These are phyloP conservation scores for Diaporthe sp. DNA, from an alignment of 2,329 filamentous ascomycete genomes.

Conservation along the genomic window DNA sequence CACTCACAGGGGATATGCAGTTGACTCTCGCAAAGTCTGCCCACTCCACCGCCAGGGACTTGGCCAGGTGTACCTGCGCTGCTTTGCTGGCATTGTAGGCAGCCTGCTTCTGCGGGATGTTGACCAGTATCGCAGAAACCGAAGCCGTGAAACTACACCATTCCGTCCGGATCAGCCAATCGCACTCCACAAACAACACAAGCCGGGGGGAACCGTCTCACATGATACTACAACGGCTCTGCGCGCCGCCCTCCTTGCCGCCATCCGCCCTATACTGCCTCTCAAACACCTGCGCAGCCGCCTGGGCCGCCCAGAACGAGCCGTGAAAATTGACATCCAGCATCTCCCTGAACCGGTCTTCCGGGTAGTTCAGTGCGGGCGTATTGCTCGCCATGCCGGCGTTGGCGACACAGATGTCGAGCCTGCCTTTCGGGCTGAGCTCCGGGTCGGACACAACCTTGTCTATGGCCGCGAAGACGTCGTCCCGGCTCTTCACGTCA, in stretches of 20 bases:
- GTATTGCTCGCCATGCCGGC: conserved; percentile 51
- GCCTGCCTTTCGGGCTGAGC: conserved; percentile 39
- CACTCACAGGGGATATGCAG: conserved; percentile 49
- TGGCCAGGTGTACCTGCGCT: conserved; percentile 52
- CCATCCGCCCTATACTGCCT: conserved; percentile 43
- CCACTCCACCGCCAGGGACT: conserved; percentile 55
- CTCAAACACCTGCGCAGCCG: conserved; percentile 51
- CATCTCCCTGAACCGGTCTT: conserved; percentile 50
- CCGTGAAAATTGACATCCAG: conserved; percentile 54
- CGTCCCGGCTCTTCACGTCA: conserved; percentile 46
- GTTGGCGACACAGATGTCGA: conserved; percentile 55
- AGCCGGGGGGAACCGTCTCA: neutral
- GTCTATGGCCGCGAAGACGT: conserved; percentile 45
- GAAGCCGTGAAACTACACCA: conserved; percentile 48
- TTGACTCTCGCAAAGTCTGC: conserved; percentile 53
- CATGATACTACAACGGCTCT: conserved; percentile 49
- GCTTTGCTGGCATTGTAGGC: conserved; percentile 57
- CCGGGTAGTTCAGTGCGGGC: conserved; percentile 51
- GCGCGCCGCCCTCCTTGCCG: conserved; percentile 25
- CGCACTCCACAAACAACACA: too few relatives aligned
- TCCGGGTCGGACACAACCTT: conserved; percentile 49
- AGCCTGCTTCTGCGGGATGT: conserved; percentile 52
- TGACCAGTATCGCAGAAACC: conserved; percentile 52
- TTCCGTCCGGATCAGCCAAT: neutral
- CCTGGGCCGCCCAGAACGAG: conserved; percentile 55